These are phyloP conservation scores for Tolypocladium album DNA, from an alignment of 2,329 filamentous ascomycete genomes.

Conservation along the genomic window DNA sequence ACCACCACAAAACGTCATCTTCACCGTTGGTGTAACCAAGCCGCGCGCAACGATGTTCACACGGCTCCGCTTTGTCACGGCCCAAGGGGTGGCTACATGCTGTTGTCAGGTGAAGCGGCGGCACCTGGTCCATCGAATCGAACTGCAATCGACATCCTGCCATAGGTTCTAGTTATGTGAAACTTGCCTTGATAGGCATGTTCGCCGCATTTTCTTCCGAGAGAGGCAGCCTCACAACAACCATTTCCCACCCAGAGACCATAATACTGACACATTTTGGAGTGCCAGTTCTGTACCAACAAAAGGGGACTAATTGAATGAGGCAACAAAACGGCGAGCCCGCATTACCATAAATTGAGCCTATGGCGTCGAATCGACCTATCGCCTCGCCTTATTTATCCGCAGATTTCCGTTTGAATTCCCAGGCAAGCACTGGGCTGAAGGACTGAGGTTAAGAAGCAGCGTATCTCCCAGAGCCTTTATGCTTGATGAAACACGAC, in stretches of 20 bases:
- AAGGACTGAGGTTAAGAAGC: too few relatives aligned
- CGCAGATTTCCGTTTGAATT: too few relatives aligned
- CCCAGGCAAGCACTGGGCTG: too few relatives aligned
- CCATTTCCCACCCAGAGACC: background rate
- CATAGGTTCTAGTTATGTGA: background rate
- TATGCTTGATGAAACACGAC: too few relatives aligned
- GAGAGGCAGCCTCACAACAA: background rate
- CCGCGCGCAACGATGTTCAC: background rate
- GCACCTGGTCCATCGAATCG: too few relatives aligned
- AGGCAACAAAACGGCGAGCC: too few relatives aligned
- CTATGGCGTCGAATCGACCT: too few relatives aligned
- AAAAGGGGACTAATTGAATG: too few relatives aligned
- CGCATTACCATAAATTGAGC: too few relatives aligned
- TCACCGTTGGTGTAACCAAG: background rate
- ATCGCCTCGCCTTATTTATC: too few relatives aligned
- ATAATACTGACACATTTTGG: background rate
- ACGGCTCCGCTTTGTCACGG: background rate
- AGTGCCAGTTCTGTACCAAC: too few relatives aligned
- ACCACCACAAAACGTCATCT: background rate
- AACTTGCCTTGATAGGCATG: background rate
- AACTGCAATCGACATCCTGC: background rate
- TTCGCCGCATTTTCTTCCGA: background rate
- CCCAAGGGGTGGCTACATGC: background rate
- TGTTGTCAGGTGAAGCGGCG: background rate
- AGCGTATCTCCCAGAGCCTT: too few relatives aligned